Percentiles rank a stretch among this genome's conserved stretches.
phyloP scores from a whole-genome alignment of 2,329 filamentous ascomycete genomes.

The Sclerotinia borealis region DNA sequence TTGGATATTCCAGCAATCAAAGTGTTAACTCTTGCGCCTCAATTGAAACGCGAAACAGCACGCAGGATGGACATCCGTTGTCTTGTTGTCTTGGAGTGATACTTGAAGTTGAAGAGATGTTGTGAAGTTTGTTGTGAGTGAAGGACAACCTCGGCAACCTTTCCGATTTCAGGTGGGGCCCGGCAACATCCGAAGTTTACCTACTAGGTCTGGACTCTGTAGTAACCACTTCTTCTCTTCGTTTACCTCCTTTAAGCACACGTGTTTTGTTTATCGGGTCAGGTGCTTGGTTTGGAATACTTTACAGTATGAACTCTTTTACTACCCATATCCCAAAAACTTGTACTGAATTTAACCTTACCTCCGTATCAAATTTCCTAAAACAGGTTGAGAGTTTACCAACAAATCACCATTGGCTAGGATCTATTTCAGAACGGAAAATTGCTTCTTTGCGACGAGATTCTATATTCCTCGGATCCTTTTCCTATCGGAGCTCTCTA shows the following conservation, averaged over 20 bases:
- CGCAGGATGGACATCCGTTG: too few species aligned
- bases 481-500: background rate
- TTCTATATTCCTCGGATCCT: too few species aligned
- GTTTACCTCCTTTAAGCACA: too few species aligned
- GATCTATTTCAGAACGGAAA: background rate
- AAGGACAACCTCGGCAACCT: background rate
- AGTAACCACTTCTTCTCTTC: background rate
- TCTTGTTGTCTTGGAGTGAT: background rate
- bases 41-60: background rate
- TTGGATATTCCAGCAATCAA: background rate
- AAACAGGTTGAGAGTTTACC: background rate
- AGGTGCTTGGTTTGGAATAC: too few species aligned
- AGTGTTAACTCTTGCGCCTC: too few species aligned
- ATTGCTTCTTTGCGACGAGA: too few species aligned
- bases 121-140: background rate
- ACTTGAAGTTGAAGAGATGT: background rate
- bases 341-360: too few species aligned
- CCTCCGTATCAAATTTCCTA: too few species aligned
- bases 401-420: background rate
- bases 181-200: background rate
- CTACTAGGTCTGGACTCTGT: too few species aligned
- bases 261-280: too few species aligned
- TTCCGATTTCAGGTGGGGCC: background rate
- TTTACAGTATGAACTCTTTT: too few species aligned
- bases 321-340: too few species aligned